Percentiles rank a stretch among this genome's conserved stretches.
Conservation (phyloP, 495 filamentous ascomycete species). For the Clohesyomyces aquaticus region DNA sequence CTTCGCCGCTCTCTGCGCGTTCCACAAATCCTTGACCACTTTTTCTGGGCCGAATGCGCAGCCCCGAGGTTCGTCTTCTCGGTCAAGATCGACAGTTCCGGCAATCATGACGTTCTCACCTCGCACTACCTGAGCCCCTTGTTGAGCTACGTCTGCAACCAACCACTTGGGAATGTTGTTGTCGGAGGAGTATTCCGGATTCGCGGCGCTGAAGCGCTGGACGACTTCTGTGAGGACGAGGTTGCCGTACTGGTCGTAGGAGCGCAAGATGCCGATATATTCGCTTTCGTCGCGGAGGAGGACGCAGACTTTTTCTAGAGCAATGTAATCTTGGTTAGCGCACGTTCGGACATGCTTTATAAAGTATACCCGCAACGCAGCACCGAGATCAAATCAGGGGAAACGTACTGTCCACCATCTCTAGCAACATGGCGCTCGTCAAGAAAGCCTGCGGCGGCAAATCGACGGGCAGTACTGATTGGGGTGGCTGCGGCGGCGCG, state of each 20-base stretch:
- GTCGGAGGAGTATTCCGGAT: constrained; percentile 74
- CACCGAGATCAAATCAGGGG: constrained; percentile 6
- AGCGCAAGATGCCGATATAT: constrained; percentile 86
- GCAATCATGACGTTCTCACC: constrained; percentile 36
- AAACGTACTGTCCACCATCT: constrained; percentile 91
- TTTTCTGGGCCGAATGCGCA: constrained; percentile 9
- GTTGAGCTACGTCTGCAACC: constrained; percentile 17
- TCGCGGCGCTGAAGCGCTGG: constrained; percentile 76
- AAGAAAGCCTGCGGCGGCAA: constrained; percentile 95
- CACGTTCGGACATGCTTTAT: not conserved
- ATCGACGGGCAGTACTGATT: constrained; percentile 40
- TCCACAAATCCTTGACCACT: constrained; percentile 14
- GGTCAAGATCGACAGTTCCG: constrained; percentile 30
- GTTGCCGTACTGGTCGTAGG: constrained; percentile 99
- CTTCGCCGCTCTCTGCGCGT: constrained; percentile 20
- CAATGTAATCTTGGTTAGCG: no score
- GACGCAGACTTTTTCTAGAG: constrained; percentile 85
- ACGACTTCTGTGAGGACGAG: constrained; percentile 89
- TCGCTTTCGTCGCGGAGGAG: constrained; percentile 91
- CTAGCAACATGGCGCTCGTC: constrained; percentile 89
- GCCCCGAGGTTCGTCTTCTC: constrained; percentile 21
- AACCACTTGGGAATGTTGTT: constrained; percentile 20
- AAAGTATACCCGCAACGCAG: not conserved
- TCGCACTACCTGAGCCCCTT: constrained; percentile 26
- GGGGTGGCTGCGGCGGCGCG: not conserved